A percentile compares a stretch with the other conserved stretches of the same genome.
Evolutionary conservation across 768 basidiomycete genomes (phyloP).

Genomic region (Psilocybe azurescens): DNA sequence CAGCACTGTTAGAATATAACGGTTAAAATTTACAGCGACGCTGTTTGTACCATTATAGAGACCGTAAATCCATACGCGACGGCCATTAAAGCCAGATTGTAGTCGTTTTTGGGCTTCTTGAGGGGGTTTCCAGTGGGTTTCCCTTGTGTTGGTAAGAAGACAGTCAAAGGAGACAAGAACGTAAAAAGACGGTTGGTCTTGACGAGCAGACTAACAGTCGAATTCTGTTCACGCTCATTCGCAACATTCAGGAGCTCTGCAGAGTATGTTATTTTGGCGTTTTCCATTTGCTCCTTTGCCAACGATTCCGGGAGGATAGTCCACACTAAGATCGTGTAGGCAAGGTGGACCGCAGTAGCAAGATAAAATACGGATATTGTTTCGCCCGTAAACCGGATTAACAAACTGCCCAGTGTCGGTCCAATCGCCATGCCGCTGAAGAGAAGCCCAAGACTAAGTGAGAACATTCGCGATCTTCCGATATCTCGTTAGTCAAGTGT

Average conservation of each 20-base stretch:
- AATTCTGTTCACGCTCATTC: conserved; percentile 20
- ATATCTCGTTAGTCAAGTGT: not conserved
- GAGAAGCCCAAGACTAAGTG: conserved; percentile 66
- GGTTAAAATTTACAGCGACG: not conserved
- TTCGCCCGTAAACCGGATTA: conserved; percentile 61
- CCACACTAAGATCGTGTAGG: conserved; percentile 55
- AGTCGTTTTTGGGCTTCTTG: conserved; percentile 54
- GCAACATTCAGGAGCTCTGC: conserved; percentile 32
- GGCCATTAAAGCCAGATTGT: conserved; percentile 66
- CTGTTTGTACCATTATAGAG: conserved; percentile 48
- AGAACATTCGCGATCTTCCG: conserved; percentile 66
- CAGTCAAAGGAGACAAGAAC: conserved; percentile 74
- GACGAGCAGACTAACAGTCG: conserved; percentile 32
- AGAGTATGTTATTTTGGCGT: conserved; percentile 39
- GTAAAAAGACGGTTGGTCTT: conserved; percentile 53
- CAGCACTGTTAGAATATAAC: not conserved
- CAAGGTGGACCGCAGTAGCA: conserved; percentile 51
- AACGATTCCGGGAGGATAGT: conserved; percentile 83
- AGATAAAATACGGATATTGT: conserved; percentile 76
- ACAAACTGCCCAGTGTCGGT: conserved; percentile 70
- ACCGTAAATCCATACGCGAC: conserved; percentile 55
- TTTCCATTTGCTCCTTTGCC: conserved; percentile 51
- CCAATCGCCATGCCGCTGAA: conserved; percentile 82
- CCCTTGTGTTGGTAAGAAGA: conserved; percentile 56
- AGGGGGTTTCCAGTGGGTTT: conserved; percentile 37